phyloP scores from a whole-genome alignment of 225 moss, liverwort and hornwort species.

The Thuidium tamariscinum region DNA sequence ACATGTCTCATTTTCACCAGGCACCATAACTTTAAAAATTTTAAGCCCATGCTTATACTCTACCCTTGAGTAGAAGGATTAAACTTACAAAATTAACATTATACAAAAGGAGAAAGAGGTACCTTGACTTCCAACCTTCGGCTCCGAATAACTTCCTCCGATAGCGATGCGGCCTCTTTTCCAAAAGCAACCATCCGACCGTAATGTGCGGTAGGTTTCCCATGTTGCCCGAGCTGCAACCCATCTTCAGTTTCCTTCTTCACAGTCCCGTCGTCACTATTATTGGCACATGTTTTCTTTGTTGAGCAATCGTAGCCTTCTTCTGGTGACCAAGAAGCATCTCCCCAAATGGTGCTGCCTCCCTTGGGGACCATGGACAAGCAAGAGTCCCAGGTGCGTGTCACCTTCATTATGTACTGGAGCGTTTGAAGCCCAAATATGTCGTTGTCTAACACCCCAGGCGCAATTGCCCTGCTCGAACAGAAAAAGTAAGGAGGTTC shows the following conservation, averaged over 20 bases:
- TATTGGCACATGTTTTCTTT: neutral
- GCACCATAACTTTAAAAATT: neutral
- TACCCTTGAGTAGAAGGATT: neutral
- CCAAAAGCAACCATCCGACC: constrained; percentile 90
- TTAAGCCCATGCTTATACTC: neutral
- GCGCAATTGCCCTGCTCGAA: constrained; percentile 76
- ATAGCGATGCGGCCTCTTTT: constrained; percentile 45
- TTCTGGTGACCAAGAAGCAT: constrained; percentile 91
- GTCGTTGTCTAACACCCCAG: constrained; percentile 79
- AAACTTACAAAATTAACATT: neutral
- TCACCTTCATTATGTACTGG: constrained; percentile 92
- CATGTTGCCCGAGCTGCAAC: constrained; percentile 40
- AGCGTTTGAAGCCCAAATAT: constrained; percentile 87
- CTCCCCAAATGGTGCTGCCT: constrained; percentile 74
- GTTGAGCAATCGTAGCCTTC: constrained; percentile 70
- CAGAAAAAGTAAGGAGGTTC: neutral
- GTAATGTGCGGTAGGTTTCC: constrained; percentile 79
- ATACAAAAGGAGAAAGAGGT: neutral
- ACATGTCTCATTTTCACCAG: neutral
- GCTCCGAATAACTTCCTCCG: constrained; percentile 19
- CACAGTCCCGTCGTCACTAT: neutral
- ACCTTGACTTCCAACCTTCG: constrained; percentile 33
- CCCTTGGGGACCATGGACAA: constrained; percentile 97
- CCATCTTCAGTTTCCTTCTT: neutral
- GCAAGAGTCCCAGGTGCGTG: constrained; percentile 94